Evolutionary conservation across 495 filamentous ascomycete genomes (phyloP).

Genomic region (Talaromyces trachyspermus): DNA sequence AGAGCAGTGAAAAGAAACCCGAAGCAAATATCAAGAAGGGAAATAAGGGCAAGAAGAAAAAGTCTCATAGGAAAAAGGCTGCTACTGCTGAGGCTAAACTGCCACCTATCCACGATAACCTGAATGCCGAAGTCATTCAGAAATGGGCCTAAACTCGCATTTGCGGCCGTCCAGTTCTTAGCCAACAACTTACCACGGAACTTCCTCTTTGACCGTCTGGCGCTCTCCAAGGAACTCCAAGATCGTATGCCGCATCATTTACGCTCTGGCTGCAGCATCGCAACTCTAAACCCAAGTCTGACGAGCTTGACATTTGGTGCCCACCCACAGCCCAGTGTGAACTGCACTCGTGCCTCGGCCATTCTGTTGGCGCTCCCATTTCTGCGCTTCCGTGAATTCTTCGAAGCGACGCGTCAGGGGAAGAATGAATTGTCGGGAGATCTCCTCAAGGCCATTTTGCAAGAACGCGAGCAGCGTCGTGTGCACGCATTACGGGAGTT

Average conservation of each 20-base stretch:
- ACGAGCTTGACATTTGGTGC: slow-evolving; percentile 18
- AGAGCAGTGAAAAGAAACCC: not conserved
- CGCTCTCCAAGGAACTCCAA: slow-evolving; percentile 12
- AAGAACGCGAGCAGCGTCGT: slow-evolving; percentile 23
- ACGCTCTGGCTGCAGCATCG: slow-evolving; percentile 7
- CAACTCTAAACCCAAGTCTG: slow-evolving; percentile 12
- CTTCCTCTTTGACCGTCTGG: slow-evolving; percentile 17
- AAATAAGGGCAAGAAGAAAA: not conserved
- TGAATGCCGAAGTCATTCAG: slow-evolving; percentile 8
- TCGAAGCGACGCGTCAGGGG: slow-evolving; percentile 12
- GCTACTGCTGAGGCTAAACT: not conserved
- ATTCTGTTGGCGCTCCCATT: slow-evolving; percentile 21
- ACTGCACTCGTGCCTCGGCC: slow-evolving; percentile 16
- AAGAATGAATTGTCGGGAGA: slow-evolving; percentile 5
- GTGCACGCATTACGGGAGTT: slow-evolving; percentile 15
- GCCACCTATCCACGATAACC: not conserved
- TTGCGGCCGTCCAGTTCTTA: slow-evolving; percentile 17
- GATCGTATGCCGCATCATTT: slow-evolving; percentile 22
- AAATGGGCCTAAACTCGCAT: slow-evolving; percentile 14
- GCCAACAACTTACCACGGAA: slow-evolving; percentile 9
- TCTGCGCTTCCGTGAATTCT: slow-evolving; percentile 9
- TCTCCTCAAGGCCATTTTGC: slow-evolving; percentile 16
- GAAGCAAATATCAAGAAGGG: not conserved
- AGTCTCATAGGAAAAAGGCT: too few species aligned
- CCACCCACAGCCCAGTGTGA: slow-evolving; percentile 9